Base-by-base conservation (phyloP, 1,139 yeast genomes). In the Diutina sp. region DNA sequence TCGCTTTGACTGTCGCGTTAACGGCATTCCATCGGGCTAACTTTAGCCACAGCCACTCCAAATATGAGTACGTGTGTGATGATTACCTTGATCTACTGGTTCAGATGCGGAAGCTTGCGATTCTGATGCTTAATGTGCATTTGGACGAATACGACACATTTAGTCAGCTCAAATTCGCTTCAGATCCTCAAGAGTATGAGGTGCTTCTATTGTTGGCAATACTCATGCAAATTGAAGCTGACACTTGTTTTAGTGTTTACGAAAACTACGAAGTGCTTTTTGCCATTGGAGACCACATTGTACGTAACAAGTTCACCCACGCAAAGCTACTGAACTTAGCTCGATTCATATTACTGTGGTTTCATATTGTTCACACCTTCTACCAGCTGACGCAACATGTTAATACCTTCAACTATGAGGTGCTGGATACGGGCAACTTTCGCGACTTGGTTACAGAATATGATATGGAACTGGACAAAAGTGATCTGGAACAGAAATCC, bases 181-280 rank as follows among this genome's bases (percentile, higher is more conserved):
- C 18, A 4, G 21, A 47, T 28, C 16, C 51, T 6, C 30, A 28
- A 6, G 29, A 62, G 58, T 67, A 67, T 56, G 67, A 66, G 48
- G 61, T 62, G 28, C 56, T 62, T 46, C 57, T 67, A 18, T 59
- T 67, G 12, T 56, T 76, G 6, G 70, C 72, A 7, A 65, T 76
- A 6, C 63, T 73, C 3, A 61, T 76, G 18, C 77, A 73, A 59
- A 66, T 75, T 38, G 75, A 74, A 56, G 60, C 73, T 18, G 80
- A 76, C 61, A 67, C 65, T 55, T 62, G 65, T 41, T 74, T 67
- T 58, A 72, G 75, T 45, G 75, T 76, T 0, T 76, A 66, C 60
- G 80, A 76, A 60, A 76, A 76, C 61, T 73, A 68, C 48, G 78
- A 75, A 56, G 66, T 75, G 52, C 64, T 75, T 11, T 75, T 68